Base-by-base conservation (phyloP, 2,329 filamentous ascomycete species). In the Aspergillus bombycis region DNA sequence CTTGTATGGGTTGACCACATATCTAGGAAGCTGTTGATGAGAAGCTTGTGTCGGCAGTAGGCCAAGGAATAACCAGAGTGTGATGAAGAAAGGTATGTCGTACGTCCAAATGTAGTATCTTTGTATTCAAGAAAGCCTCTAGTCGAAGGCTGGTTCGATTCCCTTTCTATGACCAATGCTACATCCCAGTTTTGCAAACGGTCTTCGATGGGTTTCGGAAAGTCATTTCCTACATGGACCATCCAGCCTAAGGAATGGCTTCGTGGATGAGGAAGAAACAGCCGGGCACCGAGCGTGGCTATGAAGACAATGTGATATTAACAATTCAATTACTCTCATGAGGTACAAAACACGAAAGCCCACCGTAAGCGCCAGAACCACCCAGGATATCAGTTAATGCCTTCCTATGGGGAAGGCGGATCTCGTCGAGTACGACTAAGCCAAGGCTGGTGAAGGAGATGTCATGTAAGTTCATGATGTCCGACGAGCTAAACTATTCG, bases 401-500 rank as follows among this genome's bases (percentile, higher is more conserved):
- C 12, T 64, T 30, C 8, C 64, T 66, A 46, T 64, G 57, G 9
- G 73, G 71, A 36, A 76, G 67, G 11, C 63, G 73, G 46, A 79
- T 72, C 60, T 78, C 75, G 59, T 78, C 77, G 4, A 78, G 69
- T 7, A 78, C 75, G 3, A 75, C 68, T 61, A 75, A 66, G 23
- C 77, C 77, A 11, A 79, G 63, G 46, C 75, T 78, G 32, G 70
- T 65, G 57, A 78, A 78, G 19, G 34, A 48, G 12, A 48, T 48
- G 11, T 28, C 12, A 26, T 48, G 21, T 26, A 19, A 8, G 21
- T 26, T 19, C 38, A 41, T 41, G 5, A 41, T 41, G 38, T 19
- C 38, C 1, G 34, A 16, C 5, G 14, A 36, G 16, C 34, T 36
- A 16, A 16, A 4, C 8, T 41, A 19, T 41, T 1, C n/a, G 38